Conservation (phyloP, 148 eudicot genomes). For the Vaccinium vitisidaea region DNA sequence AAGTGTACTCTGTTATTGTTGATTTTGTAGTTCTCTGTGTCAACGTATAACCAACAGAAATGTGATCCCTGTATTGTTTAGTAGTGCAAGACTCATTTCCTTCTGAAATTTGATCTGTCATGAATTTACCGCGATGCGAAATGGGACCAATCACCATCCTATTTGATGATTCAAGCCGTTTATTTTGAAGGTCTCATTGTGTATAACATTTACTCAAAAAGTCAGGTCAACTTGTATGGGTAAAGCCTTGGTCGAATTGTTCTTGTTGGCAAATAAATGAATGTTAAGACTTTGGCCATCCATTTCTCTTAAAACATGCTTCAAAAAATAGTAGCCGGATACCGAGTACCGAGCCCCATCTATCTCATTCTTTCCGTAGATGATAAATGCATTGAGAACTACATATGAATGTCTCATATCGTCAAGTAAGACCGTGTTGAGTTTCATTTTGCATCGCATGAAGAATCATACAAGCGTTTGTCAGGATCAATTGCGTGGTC, state of each 20-base stretch:
- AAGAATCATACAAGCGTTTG: not conserved
- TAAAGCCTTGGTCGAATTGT: too few species aligned
- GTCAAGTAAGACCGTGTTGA: not conserved
- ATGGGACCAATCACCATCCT: too few species aligned
- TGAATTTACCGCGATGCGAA: not conserved
- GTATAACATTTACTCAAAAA: too few species aligned
- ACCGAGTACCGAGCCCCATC: too few species aligned
- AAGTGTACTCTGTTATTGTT: not conserved
- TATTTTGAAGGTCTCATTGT: too few species aligned
- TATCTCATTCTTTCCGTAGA: too few species aligned
- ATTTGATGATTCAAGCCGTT: too few species aligned
- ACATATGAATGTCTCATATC: not conserved
- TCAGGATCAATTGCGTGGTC: not conserved
- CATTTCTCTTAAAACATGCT: too few species aligned
- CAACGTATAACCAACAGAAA: not conserved
- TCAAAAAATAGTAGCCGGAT: too few species aligned
- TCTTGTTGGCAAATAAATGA: too few species aligned
- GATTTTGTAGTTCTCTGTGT: not conserved
- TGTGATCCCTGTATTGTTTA: not conserved
- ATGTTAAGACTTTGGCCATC: too few species aligned
- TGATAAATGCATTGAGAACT: not conserved
- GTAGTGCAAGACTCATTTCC: not conserved
- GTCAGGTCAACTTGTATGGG: too few species aligned
- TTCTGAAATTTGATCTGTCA: not conserved
- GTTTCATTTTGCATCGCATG: not conserved